These are phyloP conservation scores for Camelina laxa DNA, from an alignment of 345 rosid species.

Conservation along the genomic window DNA sequence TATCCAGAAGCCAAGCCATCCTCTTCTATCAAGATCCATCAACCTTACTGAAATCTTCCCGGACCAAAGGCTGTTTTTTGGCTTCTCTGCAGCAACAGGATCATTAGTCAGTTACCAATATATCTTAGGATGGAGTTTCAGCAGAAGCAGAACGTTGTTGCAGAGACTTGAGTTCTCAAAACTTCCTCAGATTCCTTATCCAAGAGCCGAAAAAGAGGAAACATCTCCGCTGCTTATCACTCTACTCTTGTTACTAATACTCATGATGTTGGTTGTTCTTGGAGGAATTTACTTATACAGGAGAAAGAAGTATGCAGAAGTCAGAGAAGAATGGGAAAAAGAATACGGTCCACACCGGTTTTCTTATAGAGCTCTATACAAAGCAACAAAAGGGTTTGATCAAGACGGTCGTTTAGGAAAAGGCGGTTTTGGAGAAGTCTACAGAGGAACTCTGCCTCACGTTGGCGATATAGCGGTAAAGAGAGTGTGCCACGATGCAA, in stretches of 20 bases:
- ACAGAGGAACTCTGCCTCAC: conserved; percentile 50
- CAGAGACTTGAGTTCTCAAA: conserved; percentile 46
- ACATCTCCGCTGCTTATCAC: conserved; percentile 35
- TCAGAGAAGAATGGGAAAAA: conserved; percentile 63
- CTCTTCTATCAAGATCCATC: conserved; percentile 53
- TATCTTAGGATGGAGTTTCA: conserved; percentile 73
- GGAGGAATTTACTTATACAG: conserved; percentile 35
- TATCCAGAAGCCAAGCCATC: conserved; percentile 45
- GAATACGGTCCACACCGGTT: conserved; percentile 62
- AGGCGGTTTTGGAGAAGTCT: conserved; percentile 69
- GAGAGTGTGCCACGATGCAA: conserved; percentile 50
- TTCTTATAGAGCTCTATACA: conserved; percentile 55
- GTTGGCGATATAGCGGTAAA: conserved; percentile 58
- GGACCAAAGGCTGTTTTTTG: conserved; percentile 45
- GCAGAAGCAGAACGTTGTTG: conserved; percentile 44
- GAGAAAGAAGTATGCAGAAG: conserved; percentile 59
- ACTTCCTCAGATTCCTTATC: conserved; percentile 59
- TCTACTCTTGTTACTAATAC: conserved; percentile 29
- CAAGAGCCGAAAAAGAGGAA: not conserved
- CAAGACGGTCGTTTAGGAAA: conserved; percentile 51
- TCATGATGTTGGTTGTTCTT: conserved; percentile 12
- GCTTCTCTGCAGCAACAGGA: conserved; percentile 67
- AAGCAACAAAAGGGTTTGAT: conserved; percentile 64
- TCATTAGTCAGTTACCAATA: conserved; percentile 48
- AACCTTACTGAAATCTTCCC: conserved; percentile 52